Percentiles rank a stretch among this genome's conserved stretches.
These are phyloP conservation scores for Jatropha curcas DNA, from an alignment of 345 rosid genomes.

Conservation along the genomic window DNA sequence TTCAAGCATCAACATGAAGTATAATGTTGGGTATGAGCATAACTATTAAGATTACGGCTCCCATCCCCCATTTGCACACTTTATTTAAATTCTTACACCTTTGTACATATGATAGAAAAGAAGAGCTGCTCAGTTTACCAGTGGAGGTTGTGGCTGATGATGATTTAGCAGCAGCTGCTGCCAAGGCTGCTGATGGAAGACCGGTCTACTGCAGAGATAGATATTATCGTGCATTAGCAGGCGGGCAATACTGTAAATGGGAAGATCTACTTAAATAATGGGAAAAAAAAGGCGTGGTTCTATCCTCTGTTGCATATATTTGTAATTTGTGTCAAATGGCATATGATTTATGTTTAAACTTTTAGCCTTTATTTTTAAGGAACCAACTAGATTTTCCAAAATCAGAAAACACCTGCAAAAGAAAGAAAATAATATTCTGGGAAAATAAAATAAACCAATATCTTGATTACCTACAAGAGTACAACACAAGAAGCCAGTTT, in stretches of 20 bases:
- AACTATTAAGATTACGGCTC: constrained; percentile 9
- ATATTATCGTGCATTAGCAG: constrained; percentile 89
- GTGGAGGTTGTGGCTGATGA: constrained; percentile 69
- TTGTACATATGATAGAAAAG: constrained; percentile 47
- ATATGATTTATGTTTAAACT: constrained; percentile 1
- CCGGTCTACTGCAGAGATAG: constrained; percentile 97
- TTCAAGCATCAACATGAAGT: constrained; percentile 54
- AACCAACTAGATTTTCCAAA: not conserved
- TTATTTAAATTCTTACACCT: constrained; percentile 5
- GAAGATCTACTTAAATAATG: constrained; percentile 63
- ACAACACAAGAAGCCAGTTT: not conserved
- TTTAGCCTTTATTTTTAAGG: constrained; percentile 1
- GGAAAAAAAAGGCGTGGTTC: constrained; percentile 1
- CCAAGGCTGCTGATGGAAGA: constrained; percentile 95
- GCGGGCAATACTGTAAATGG: constrained; percentile 99
- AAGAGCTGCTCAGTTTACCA: constrained; percentile 68
- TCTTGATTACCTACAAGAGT: constrained; percentile 1
- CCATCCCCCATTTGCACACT: not conserved
- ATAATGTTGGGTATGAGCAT: constrained; percentile 56
- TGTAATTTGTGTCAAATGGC: constrained; percentile 4
- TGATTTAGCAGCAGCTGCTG: constrained; percentile 87
- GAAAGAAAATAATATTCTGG: not conserved
- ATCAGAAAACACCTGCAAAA: not conserved
- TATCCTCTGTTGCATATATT: constrained; percentile 13
- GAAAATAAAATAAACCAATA: not conserved